Conservation (phyloP, 2,329 filamentous ascomycete genomes). For the Drechslerella coelobrocha region DNA sequence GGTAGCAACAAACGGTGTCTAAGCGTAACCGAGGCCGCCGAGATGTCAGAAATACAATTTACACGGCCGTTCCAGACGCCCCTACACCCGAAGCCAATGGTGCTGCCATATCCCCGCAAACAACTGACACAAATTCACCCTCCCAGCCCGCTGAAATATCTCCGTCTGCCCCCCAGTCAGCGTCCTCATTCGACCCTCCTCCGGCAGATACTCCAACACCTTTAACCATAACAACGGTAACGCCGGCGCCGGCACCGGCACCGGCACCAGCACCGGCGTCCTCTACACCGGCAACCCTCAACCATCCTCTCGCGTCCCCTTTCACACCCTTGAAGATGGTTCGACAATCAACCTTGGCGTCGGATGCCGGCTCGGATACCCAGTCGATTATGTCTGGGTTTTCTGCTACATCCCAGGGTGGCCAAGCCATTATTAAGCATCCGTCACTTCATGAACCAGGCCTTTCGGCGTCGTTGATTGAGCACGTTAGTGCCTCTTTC, state of each 20-base stretch:
- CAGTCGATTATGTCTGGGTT: constrained; percentile 77
- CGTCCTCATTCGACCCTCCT: constrained; percentile 20
- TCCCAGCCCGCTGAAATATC: constrained; percentile 31
- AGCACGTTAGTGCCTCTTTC: constrained; percentile 86
- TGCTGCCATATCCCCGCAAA: constrained; percentile 31
- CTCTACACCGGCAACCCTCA: constrained; percentile 12
- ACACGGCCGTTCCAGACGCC: constrained; percentile 74
- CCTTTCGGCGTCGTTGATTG: constrained; percentile 85
- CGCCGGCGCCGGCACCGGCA: constrained; percentile 5
- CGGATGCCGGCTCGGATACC: constrained; percentile 70
- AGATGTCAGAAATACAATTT: constrained; percentile 78
- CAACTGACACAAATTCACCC: constrained; percentile 11
- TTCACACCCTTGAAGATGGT: constrained; percentile 47
- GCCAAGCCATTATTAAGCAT: constrained; percentile 71
- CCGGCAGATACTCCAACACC: constrained; percentile 13
- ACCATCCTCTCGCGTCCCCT: constrained; percentile 34
- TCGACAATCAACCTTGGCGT: constrained; percentile 48
- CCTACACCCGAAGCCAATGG: constrained; percentile 32
- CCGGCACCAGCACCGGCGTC: too few relatives aligned
- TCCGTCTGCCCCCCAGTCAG: constrained; percentile 20
- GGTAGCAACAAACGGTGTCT: constrained; percentile 68
- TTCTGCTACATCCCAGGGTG: constrained; percentile 74
- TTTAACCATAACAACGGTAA: constrained; percentile 2
- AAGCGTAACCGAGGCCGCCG: constrained; percentile 85
- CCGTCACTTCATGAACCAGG: constrained; percentile 80